Conservation (phyloP, 257 asterid genomes). For the Nyctanthes arbortristis region DNA sequence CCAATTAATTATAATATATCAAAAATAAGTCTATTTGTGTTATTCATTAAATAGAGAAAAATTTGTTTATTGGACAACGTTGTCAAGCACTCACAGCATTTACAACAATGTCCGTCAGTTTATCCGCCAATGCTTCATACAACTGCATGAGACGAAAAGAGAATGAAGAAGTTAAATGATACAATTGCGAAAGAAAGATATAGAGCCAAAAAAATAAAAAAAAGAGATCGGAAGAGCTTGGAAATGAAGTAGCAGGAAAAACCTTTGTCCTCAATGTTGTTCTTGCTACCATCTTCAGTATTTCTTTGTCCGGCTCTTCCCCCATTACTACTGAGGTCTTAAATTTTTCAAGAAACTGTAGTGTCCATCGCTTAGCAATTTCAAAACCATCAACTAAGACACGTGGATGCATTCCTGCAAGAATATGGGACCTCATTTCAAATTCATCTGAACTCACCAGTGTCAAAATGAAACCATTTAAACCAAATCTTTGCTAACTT, state of each 20-base stretch:
- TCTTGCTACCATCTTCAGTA: slow-evolving; percentile 96
- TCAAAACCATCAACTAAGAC: slow-evolving; percentile 96
- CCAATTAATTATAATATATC: not conserved
- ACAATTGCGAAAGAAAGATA: too few species aligned
- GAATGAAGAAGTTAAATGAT: too few species aligned
- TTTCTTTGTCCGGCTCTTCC: slow-evolving; percentile 91
- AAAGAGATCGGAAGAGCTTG: not conserved
- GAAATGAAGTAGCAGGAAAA: slow-evolving; percentile 20
- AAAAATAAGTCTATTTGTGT: not conserved
- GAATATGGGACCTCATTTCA: slow-evolving; percentile 8
- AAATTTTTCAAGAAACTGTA: slow-evolving; percentile 86
- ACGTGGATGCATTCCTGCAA: slow-evolving; percentile 98
- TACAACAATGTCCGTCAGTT: slow-evolving; percentile 78
- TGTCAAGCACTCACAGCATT: slow-evolving; percentile 72
- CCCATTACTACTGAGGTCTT: slow-evolving; percentile 96
- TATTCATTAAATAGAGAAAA: slow-evolving; percentile 8
- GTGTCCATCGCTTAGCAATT: slow-evolving; percentile 90
- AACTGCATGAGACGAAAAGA: slow-evolving; percentile 48
- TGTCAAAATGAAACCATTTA: slow-evolving; percentile 10
- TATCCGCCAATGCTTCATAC: slow-evolving; percentile 93
- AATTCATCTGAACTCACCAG: slow-evolving; percentile 17
- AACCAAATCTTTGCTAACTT: not conserved
- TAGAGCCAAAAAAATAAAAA: too few species aligned
- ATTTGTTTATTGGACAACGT: not conserved
- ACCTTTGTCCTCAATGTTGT: slow-evolving; percentile 97